Evolutionary conservation across 345 rosid genomes (phyloP).

Genomic region (Brassica carinata): DNA sequence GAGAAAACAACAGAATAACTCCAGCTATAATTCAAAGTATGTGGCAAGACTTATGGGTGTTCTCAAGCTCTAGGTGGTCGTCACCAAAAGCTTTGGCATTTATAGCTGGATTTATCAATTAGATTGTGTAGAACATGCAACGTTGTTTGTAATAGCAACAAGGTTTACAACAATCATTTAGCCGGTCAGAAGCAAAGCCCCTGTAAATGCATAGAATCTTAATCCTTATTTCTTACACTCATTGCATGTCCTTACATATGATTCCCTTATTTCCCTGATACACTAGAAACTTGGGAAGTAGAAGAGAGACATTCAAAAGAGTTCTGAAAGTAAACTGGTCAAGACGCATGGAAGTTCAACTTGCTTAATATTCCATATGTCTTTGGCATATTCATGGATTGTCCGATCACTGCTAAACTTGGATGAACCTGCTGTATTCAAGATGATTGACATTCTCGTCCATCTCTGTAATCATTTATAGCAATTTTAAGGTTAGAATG

Average conservation of each 20-base stretch:
- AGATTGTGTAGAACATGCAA: no score
- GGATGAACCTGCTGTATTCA: slow-evolving; percentile 79
- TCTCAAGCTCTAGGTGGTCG: slow-evolving; percentile 17
- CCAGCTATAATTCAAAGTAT: background rate
- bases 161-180: no score
- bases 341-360: slow-evolving; percentile 47
- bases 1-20: background rate
- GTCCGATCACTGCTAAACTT: slow-evolving; percentile 93
- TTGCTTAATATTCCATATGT: slow-evolving; percentile 73
- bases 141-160: no score
- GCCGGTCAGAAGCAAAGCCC: no score
- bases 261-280: slow-evolving; percentile 29
- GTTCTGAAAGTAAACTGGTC: background rate
- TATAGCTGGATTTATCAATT: no score
- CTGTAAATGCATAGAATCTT: no score
- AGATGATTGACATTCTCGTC: slow-evolving; percentile 71
- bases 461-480: slow-evolving; percentile 58
- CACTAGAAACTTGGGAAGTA: background rate
- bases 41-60: slow-evolving; percentile 18
- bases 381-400: slow-evolving; percentile 70
- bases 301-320: background rate
- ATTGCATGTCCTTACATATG: slow-evolving; percentile 14
- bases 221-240: slow-evolving; percentile 7
- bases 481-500: background rate
- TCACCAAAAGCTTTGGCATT: background rate